Percentiles rank a stretch among this genome's conserved stretches.
phyloP scores from a whole-genome alignment of 2,329 filamentous ascomycete species.

The Neocucurbitaria cava region DNA sequence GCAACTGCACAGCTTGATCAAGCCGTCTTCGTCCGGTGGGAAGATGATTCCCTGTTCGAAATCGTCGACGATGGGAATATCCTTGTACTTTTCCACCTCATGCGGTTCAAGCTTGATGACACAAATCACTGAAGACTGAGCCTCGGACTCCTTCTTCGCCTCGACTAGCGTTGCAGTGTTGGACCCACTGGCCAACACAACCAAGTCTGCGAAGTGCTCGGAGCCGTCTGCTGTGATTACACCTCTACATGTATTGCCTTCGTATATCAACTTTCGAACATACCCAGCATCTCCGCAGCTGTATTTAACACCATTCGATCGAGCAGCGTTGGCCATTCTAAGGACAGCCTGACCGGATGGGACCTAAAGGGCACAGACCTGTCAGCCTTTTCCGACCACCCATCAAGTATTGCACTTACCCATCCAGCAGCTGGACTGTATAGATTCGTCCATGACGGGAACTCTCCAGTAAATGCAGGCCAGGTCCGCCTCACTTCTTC shows the following conservation, averaged over 20 bases:
- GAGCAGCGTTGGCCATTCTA: constrained; percentile 13
- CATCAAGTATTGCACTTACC: constrained; percentile 4
- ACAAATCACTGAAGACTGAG: constrained; percentile 30
- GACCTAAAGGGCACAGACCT: constrained; percentile 1
- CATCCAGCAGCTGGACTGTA: constrained; percentile 29
- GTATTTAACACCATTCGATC: constrained; percentile 16
- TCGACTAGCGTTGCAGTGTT: constrained; percentile 18
- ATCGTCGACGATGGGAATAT: constrained; percentile 31
- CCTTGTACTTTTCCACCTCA: constrained; percentile 33
- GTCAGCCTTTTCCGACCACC: not conserved
- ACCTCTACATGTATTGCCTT: constrained; percentile 9
- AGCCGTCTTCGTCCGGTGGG: constrained; percentile 24
- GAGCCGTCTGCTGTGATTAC: constrained; percentile 13
- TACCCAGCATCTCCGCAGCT: constrained; percentile 17
- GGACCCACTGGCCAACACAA: constrained; percentile 20
- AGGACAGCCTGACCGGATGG: constrained; percentile 11
- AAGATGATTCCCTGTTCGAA: constrained; percentile 29
- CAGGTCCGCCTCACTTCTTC: constrained; percentile 13
- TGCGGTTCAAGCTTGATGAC: constrained; percentile 35
- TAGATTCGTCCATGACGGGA: constrained; percentile 25
- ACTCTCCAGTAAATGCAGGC: constrained; percentile 15
- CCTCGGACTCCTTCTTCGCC: constrained; percentile 24
- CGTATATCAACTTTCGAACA: constrained; percentile 11
- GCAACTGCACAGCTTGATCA: constrained; percentile 24
- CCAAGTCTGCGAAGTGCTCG: constrained; percentile 14